phyloP scores from a whole-genome alignment of 1,139 yeast genomes.

The Pneumocystis oryctolagi region DNA sequence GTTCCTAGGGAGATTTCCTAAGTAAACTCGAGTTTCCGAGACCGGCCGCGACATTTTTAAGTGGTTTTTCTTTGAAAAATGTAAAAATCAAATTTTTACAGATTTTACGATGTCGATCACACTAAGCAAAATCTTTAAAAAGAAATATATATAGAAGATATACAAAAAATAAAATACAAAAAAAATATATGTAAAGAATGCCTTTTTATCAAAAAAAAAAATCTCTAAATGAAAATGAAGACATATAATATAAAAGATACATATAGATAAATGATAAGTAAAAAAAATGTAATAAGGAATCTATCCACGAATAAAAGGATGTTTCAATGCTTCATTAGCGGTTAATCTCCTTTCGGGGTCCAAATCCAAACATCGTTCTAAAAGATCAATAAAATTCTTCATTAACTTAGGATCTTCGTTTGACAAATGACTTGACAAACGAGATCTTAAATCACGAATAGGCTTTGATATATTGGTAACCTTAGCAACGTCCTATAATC shows the following conservation, averaged over 20 bases:
- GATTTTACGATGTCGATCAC: neutral
- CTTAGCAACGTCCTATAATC: neutral
- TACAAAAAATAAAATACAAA: neutral
- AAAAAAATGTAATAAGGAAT: neutral
- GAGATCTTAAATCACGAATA: constrained; percentile 11
- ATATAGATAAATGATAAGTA: neutral
- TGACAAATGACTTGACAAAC: constrained; percentile 3
- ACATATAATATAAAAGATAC: neutral
- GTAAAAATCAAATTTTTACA: neutral
- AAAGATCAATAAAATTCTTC: constrained; percentile 34
- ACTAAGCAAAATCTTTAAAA: neutral
- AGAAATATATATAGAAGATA: neutral
- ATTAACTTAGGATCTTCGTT: constrained; percentile 8
- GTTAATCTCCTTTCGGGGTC: constrained; percentile 60
- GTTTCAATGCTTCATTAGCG: constrained; percentile 53
- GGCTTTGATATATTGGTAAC: constrained; percentile 6
- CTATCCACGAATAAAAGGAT: constrained; percentile 43
- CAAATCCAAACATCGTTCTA: constrained; percentile 54
- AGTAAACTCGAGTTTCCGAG: neutral
- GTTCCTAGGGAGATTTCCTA: neutral
- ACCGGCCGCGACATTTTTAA: neutral
- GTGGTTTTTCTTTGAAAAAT: neutral
- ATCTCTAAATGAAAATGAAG: neutral
- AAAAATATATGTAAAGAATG: neutral
- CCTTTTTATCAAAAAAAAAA: neutral